These are phyloP conservation scores for Flammula alnicola DNA, from an alignment of 1,284 basidiomycete species.

Conservation along the genomic window DNA sequence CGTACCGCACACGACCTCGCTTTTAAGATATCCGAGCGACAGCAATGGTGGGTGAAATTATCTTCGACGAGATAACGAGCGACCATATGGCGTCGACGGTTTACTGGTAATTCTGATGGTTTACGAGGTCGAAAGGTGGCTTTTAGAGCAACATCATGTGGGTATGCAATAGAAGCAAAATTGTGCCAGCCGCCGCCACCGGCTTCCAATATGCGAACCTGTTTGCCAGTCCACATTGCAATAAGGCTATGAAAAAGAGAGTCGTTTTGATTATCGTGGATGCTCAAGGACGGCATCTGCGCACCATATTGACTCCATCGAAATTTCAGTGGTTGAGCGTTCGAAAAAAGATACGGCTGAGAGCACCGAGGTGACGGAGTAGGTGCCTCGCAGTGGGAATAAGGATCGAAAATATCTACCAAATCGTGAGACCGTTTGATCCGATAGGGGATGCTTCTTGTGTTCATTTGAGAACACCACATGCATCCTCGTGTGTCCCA, in stretches of 20 bases:
- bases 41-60: background rate
- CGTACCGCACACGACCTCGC: background rate
- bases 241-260: no score
- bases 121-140: slow-evolving; percentile 16
- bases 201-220: background rate
- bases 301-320: no score
- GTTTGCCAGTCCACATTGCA: no score
- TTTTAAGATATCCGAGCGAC: slow-evolving; percentile 12
- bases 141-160: slow-evolving; percentile 18
- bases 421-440: slow-evolving; percentile 9
- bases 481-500: background rate
- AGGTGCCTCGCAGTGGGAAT: slow-evolving; percentile 12
- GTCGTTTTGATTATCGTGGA: no score
- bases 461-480: slow-evolving; percentile 10
- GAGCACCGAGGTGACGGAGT: background rate
- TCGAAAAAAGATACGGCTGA: background rate
- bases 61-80: slow-evolving; percentile 13
- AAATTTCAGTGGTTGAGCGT: background rate
- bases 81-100: slow-evolving; percentile 19
- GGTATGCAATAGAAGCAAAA: slow-evolving; percentile 5
- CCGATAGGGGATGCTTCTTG: slow-evolving; percentile 9
- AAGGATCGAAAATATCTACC: slow-evolving; percentile 4
- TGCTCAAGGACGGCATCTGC: no score
- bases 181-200: background rate
- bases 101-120: slow-evolving; percentile 3